phyloP scores from a whole-genome alignment of 2,329 filamentous ascomycete genomes.

The Zymoseptoria passerinii region DNA sequence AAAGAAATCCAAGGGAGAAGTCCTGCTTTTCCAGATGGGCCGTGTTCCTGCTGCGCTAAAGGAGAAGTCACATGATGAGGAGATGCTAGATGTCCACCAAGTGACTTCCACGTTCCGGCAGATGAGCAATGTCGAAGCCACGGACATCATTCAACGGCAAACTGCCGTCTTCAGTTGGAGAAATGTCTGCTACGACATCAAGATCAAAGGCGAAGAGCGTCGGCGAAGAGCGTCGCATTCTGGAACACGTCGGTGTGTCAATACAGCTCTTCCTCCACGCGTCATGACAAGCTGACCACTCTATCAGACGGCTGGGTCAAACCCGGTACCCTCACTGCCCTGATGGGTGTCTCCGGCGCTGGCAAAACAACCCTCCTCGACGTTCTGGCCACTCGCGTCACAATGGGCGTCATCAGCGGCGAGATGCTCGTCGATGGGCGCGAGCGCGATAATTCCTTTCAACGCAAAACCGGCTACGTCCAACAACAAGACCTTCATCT shows the following conservation, averaged over 20 bases:
- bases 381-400: constrained; percentile 74
- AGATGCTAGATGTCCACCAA: constrained; percentile 7
- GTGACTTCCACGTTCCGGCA: constrained; percentile 22
- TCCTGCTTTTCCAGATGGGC: constrained; percentile 42
- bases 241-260: constrained; percentile 59
- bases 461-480: constrained; percentile 85
- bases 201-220: constrained; percentile 68
- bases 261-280: not conserved
- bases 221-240: constrained; percentile 62
- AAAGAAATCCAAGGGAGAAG: constrained; percentile 46
- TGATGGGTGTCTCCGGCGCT: constrained; percentile 90
- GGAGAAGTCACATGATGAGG: constrained; percentile 35
- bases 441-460: constrained; percentile 71
- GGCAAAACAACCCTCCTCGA: constrained; percentile 89
- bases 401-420: constrained; percentile 80
- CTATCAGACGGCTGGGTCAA: constrained; percentile 74
- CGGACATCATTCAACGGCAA: constrained; percentile 50
- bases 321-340: constrained; percentile 77
- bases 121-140: constrained; percentile 31
- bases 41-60: constrained; percentile 46
- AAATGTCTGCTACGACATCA: constrained; percentile 68
- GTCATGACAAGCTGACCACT: not conserved
- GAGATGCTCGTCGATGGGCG: constrained; percentile 77
- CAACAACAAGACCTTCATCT: constrained; percentile 90
- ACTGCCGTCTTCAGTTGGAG: constrained; percentile 81